These are phyloP conservation scores for Radiomyces spectabilis DNA, from an alignment of 192 early-diverging fungal species.

Conservation along the genomic window DNA sequence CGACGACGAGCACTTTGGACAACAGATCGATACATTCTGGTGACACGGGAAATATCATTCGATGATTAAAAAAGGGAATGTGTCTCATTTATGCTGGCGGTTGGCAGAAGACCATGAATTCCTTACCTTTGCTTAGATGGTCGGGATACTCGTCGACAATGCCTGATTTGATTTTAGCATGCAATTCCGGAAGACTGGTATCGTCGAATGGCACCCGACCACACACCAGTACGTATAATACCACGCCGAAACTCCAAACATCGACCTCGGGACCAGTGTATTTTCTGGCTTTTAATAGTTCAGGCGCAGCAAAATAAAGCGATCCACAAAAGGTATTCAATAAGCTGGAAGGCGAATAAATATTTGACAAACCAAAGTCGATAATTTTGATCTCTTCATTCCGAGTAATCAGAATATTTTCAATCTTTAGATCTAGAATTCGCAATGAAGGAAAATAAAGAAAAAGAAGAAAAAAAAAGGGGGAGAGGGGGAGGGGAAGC, in stretches of 20 bases:
- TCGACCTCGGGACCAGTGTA: slow-evolving; percentile 86
- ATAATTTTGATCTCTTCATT: slow-evolving; percentile 73
- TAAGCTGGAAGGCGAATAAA: slow-evolving; percentile 42
- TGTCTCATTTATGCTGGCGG: too few relatives aligned
- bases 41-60: too few relatives aligned
- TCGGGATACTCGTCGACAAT: slow-evolving; percentile 65
- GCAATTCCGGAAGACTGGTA: slow-evolving; percentile 75
- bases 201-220: slow-evolving; percentile 84
- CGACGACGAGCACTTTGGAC: slow-evolving; percentile 62
- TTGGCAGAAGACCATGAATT: slow-evolving; percentile 38
- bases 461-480: slow-evolving; percentile 1
- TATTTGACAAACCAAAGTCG: slow-evolving; percentile 85
- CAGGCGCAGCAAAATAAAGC: slow-evolving; percentile 80
- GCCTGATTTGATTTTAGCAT: slow-evolving; percentile 79
- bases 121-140: slow-evolving; percentile 56
- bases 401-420: slow-evolving; percentile 75
- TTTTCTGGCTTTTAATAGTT: slow-evolving; percentile 74
- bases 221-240: slow-evolving; percentile 78
- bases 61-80: too few relatives aligned
- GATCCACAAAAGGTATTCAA: slow-evolving; percentile 54
- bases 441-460: neutral
- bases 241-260: slow-evolving; percentile 84
- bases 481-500: neutral
- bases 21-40: slow-evolving; percentile 56
- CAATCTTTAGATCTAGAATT: slow-evolving; percentile 78